Evolutionary conservation across 2,329 filamentous ascomycete species (phyloP), one percentile per base, ranked within the genome.

Genomic region (Aspergillus sp.): DNA sequence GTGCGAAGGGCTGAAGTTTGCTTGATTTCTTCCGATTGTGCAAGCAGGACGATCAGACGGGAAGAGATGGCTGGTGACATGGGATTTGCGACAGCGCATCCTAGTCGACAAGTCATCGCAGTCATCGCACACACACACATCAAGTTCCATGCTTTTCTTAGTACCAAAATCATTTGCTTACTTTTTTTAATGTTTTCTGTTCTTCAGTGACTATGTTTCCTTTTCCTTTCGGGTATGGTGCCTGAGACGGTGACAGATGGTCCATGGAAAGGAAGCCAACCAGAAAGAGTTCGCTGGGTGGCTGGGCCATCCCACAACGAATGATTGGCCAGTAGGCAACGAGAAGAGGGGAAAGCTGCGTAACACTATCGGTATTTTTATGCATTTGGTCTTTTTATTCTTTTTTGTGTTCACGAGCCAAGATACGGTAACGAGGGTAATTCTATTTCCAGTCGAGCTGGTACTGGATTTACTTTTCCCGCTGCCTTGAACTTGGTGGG

Each of bases 211-310:
- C 28, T 32, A 12, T 30, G 28, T 45, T 45, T n/a, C 15, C 41
- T 55, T 55, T 47, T 32, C 25, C 45, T 55, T 28, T 45, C n/a
- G 10, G 25, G 39, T 13, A 32, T 55, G 38, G 53, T 45, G 32
- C 56, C 56, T 45, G 56, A 41, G 56, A 55, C 53, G 53, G 39
- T 32, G 39, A 55, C 53, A 32, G 23, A 45, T 32, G 53, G 53
- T 55, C 38, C 59, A 57, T 61, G 59, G 55, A 49, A 45, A 21
- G 32, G 28, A 36, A 25, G 43, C 43, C 48, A 55, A 60, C 57
- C 43, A 41, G 48, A 41, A 19, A 36, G 30, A 30, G 48, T 55
- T 55, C 49, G 52, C 28, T 53, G 48, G 51, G 61, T 60, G 62
- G 59, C 57, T 64, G 62, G 62, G 50, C 51, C 17, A 17, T 13